Conservation (phyloP, 2,329 filamentous ascomycete species). For the Chrysoporthe puriensis region DNA sequence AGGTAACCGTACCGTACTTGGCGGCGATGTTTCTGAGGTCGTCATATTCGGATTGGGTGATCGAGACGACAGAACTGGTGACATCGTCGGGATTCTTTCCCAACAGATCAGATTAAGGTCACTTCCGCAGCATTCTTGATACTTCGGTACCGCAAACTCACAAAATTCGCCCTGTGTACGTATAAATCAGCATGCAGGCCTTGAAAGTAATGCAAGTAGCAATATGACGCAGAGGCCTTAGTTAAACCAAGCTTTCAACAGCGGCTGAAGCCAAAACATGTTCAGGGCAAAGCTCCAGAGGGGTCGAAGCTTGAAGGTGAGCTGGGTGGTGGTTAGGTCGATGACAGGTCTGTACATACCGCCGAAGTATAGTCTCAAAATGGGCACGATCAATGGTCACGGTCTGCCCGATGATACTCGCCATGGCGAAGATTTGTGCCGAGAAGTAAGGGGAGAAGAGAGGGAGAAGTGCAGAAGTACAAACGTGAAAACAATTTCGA, state of each 20-base stretch:
- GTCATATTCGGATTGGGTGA: slow-evolving; percentile 66
- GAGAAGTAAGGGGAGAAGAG: slow-evolving; percentile 2
- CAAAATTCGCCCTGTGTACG: slow-evolving; percentile 50
- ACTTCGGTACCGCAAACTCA: slow-evolving; percentile 39
- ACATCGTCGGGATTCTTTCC: slow-evolving; percentile 33
- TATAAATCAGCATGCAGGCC: slow-evolving; percentile 12
- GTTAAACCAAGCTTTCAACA: background rate
- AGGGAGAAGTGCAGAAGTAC: background rate
- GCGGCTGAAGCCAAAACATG: background rate
- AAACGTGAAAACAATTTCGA: background rate
- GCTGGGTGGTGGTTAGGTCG: background rate
- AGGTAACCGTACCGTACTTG: slow-evolving; percentile 56
- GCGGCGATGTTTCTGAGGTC: slow-evolving; percentile 54
- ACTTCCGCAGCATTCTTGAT: slow-evolving; percentile 18
- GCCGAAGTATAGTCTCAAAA: slow-evolving; percentile 63
- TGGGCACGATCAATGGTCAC: slow-evolving; percentile 64
- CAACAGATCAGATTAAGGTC: slow-evolving; percentile 20
- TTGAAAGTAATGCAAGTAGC: background rate
- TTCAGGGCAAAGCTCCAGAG: background rate
- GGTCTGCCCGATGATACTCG: slow-evolving; percentile 15
- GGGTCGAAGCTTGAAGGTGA: slow-evolving; percentile 12
- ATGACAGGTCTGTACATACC: slow-evolving; percentile 48
- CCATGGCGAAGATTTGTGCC: slow-evolving; percentile 18
- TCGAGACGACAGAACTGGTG: slow-evolving; percentile 50
- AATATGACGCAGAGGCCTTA: background rate